Percentiles rank a stretch among this genome's conserved stretches.
Evolutionary conservation across 2,329 filamentous ascomycete genomes (phyloP).

Genomic region (Daldinia sp.): DNA sequence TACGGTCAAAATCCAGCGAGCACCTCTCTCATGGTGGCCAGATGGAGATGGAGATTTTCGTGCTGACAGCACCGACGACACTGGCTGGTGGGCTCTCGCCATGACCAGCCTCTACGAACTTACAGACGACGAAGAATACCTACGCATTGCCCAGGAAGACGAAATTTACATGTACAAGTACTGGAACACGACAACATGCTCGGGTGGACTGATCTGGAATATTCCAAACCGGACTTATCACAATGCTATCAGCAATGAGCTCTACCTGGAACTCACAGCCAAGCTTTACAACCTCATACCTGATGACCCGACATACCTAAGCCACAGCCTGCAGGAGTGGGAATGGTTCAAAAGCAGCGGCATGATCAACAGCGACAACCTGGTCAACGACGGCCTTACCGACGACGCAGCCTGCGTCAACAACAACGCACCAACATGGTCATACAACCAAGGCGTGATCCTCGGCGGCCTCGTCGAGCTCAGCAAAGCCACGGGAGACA

Average conservation of each 20-base stretch:
- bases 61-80: conserved; percentile 54
- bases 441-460: conserved; percentile 66
- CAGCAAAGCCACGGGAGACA: conserved; percentile 48
- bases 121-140: conserved; percentile 54
- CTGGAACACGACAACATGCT: conserved; percentile 53
- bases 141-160: conserved; percentile 55
- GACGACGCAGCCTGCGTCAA: conserved; percentile 43
- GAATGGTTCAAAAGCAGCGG: conserved; percentile 53
- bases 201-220: conserved; percentile 55
- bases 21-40: conserved; percentile 49
- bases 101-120: conserved; percentile 59
- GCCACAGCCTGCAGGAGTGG: conserved; percentile 54
- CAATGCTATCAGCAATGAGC: conserved; percentile 57
- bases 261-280: conserved; percentile 55
- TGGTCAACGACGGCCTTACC: conserved; percentile 56
- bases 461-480: conserved; percentile 66
- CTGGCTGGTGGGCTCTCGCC: conserved; percentile 62
- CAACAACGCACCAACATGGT: conserved; percentile 51
- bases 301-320: conserved; percentile 48
- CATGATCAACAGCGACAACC: conserved; percentile 50
- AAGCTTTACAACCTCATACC: conserved; percentile 54
- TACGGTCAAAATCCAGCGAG: conserved; percentile 48
- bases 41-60: conserved; percentile 51
- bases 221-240: conserved; percentile 52
- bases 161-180: conserved; percentile 58